A percentile compares a stretch with the other conserved stretches of the same genome.
Conservation (phyloP, 2,329 filamentous ascomycete genomes). For the Xylariaceae sp. region DNA sequence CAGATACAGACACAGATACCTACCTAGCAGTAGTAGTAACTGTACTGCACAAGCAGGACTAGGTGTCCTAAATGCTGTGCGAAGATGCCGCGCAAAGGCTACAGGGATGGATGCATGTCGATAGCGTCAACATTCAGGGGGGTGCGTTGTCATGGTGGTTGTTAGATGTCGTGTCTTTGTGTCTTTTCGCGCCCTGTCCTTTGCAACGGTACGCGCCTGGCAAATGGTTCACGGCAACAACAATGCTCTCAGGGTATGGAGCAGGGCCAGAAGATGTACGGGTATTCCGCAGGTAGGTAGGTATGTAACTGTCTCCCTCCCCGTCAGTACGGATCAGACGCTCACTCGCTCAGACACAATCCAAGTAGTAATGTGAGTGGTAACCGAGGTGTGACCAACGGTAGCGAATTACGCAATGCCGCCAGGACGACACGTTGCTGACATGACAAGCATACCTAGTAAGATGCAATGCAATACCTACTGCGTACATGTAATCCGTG, state of each 20-base stretch:
- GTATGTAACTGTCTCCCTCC: too few species aligned
- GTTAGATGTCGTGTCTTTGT: not conserved
- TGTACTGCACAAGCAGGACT: not conserved
- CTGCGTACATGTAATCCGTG: not conserved
- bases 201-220: not conserved
- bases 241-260: too few species aligned
- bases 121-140: not conserved
- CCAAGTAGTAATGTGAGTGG: not conserved
- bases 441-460: not conserved
- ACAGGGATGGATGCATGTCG: not conserved
- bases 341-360: not conserved
- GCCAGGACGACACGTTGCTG: not conserved
- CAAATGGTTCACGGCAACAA: not conserved
- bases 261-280: too few species aligned
- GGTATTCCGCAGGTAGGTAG: too few species aligned
- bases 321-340: too few species aligned
- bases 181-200: not conserved
- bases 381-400: not conserved
- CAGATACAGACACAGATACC: too few species aligned
- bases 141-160: conserved; percentile 1
- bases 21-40: not conserved
- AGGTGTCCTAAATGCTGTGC: not conserved
- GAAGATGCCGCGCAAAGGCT: not conserved
- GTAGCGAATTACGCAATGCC: not conserved
- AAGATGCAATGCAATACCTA: not conserved